A percentile compares a stretch with the other conserved stretches of the same genome.
Conservation (phyloP, 2,329 filamentous ascomycete species). For the Xylogone sp. region DNA sequence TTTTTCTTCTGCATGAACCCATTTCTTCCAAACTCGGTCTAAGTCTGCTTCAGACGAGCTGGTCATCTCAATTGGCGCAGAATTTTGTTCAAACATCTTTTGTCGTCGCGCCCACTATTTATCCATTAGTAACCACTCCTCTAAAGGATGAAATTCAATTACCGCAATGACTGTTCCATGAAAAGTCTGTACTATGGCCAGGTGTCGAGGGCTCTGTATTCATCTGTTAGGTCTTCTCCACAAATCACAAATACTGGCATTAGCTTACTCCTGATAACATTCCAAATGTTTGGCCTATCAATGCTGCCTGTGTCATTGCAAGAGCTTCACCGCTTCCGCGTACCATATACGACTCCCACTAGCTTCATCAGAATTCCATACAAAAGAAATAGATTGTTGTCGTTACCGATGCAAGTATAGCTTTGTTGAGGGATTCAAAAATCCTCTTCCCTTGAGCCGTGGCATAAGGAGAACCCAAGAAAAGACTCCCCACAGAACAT, state of each 20-base stretch:
- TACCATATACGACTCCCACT: slow-evolving; percentile 9
- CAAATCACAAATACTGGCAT: background rate
- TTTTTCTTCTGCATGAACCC: slow-evolving; percentile 9
- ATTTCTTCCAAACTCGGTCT: slow-evolving; percentile 8
- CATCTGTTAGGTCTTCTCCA: background rate
- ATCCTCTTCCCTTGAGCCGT: slow-evolving; percentile 7
- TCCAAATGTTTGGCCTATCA: slow-evolving; percentile 11
- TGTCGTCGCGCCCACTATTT: slow-evolving; percentile 5
- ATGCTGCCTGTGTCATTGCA: slow-evolving; percentile 9
- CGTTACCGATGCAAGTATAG: slow-evolving; percentile 7
- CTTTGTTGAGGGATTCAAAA: slow-evolving; percentile 13
- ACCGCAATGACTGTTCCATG: slow-evolving; percentile 12
- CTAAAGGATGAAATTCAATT: slow-evolving; percentile 1
- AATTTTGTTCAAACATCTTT: background rate
- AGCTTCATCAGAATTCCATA: background rate
- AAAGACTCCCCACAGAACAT: slow-evolving; percentile 11
- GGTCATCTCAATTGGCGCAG: too few relatives aligned
- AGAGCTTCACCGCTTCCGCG: background rate
- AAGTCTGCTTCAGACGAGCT: slow-evolving; percentile 1
- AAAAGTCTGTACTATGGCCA: slow-evolving; percentile 9
- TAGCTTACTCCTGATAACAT: slow-evolving; percentile 10
- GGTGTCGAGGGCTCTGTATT: slow-evolving; percentile 9
- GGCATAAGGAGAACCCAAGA: slow-evolving; percentile 6
- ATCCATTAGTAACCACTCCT: background rate
- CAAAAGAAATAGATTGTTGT: background rate